phyloP scores from a whole-genome alignment of 192 early-diverging fungal genomes.

The Umbelopsis vinacea region DNA sequence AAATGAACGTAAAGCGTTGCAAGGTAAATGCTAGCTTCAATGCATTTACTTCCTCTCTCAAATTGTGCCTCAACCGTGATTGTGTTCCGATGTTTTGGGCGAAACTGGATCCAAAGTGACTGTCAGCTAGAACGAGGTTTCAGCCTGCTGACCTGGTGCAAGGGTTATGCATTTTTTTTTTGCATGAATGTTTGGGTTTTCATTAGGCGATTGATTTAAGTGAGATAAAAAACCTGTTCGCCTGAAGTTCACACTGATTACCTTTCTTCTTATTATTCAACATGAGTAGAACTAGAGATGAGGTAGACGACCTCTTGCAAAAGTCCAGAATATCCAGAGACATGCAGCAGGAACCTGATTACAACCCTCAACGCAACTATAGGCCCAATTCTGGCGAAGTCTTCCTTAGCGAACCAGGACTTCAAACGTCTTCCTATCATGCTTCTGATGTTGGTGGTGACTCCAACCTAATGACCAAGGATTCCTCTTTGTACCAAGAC shows the following conservation, averaged over 20 bases:
- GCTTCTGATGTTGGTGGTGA: neutral
- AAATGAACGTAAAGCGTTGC: neutral
- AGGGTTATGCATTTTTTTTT: neutral
- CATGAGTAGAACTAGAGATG: neutral
- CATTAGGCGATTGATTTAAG: neutral
- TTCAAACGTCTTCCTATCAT: constrained; percentile 4
- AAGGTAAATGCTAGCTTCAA: neutral
- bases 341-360: neutral
- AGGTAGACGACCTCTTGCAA: constrained; percentile 10
- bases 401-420: neutral
- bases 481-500: neutral
- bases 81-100: neutral
- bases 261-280: neutral
- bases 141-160: neutral
- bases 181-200: constrained; percentile 20
- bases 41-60: too few species aligned
- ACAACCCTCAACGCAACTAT: neutral
- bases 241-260: neutral
- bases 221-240: neutral
- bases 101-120: neutral
- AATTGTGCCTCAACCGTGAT: neutral
- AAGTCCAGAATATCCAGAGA: neutral
- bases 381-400: neutral
- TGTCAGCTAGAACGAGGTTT: neutral
- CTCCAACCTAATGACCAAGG: neutral